Evolutionary conservation across 345 rosid genomes (phyloP).

Genomic region (Kernera saxatilis): DNA sequence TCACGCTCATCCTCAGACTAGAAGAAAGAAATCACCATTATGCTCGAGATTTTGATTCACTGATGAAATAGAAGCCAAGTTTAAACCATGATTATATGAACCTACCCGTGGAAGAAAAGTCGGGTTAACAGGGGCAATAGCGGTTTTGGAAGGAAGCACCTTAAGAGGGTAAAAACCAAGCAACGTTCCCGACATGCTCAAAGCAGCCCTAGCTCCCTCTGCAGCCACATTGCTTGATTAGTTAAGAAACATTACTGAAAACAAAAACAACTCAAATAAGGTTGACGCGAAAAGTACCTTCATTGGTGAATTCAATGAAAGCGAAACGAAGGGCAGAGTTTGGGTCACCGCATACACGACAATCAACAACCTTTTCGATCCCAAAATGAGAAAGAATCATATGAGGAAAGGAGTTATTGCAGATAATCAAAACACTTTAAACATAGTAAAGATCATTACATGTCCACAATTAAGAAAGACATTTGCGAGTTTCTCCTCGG

Average conservation of each 20-base stretch:
- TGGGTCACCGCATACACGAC: slow-evolving; percentile 98
- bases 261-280: not conserved
- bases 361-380: slow-evolving; percentile 67
- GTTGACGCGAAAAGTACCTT: slow-evolving; percentile 49
- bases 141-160: slow-evolving; percentile 98
- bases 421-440: not conserved
- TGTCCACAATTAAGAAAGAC: slow-evolving; percentile 82
- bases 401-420: slow-evolving; percentile 5
- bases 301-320: slow-evolving; percentile 80
- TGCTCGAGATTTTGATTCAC: not conserved
- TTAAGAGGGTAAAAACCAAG: slow-evolving; percentile 90
- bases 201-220: slow-evolving; percentile 89
- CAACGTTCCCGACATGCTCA: slow-evolving; percentile 80
- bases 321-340: slow-evolving; percentile 93
- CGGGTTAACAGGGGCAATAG: slow-evolving; percentile 99
- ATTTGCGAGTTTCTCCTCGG: slow-evolving; percentile 94
- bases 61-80: not conserved
- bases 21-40: slow-evolving; percentile 11
- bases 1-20: slow-evolving; percentile 98
- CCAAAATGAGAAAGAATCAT: not conserved
- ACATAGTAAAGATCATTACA: slow-evolving; percentile 36
- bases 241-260: not conserved
- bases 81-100: slow-evolving; percentile 3
- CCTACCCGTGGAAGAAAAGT: slow-evolving; percentile 92
- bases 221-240: slow-evolving; percentile 31